Base-by-base conservation (phyloP, 371 early-diverging fungal species). In the Mortierella sp. region DNA sequence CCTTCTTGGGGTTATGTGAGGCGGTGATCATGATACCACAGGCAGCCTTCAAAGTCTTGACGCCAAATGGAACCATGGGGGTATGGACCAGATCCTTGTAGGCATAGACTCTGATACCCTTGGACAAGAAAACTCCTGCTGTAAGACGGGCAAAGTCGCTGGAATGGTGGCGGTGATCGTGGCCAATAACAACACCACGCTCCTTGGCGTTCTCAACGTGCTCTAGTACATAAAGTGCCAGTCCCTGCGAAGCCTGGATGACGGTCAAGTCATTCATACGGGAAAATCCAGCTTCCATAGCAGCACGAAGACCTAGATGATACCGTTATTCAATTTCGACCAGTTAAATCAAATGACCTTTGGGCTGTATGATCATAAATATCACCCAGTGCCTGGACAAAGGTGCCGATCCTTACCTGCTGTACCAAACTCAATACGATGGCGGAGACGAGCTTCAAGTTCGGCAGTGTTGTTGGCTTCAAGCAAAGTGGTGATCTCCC, bases 11-110 rank as follows among this genome's bases (percentile, higher is more conserved):
- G 83, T 99, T 99, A 81, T 99, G 99, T 58, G 96, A 96, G 21
- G 99, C 99, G 11, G 99, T 98, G 63, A 99, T 94, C 97, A 99
- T 98, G 72, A 99, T 89, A 67, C 99, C 99, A 72, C 95, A 94
- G 19, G 94, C 90, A 4, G 96, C 95, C 11, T 86, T 83, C 38
- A 93, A 77, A 24, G 88, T 85, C 73, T 91, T 92, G 67, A 98
- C 94, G 24, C 94, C 92, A 84, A 94, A 98, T 16, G 97, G 96
- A 74, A 98, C 97, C 83, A 95, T 83, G 10, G 98, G 98, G 1
- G 98, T 98, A 83, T 93, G 95, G 13, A 95, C 94, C 40, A 94
- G 81, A 21, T 87, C 86, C 24, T 87, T 87, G 81, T 90, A 96
- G 62, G 89, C 92, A 89, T 94, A 93, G 32, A 98, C 98, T 66